These are phyloP conservation scores for Colletotrichum falcatum DNA, from an alignment of 2,329 filamentous ascomycete species.

Conservation along the genomic window DNA sequence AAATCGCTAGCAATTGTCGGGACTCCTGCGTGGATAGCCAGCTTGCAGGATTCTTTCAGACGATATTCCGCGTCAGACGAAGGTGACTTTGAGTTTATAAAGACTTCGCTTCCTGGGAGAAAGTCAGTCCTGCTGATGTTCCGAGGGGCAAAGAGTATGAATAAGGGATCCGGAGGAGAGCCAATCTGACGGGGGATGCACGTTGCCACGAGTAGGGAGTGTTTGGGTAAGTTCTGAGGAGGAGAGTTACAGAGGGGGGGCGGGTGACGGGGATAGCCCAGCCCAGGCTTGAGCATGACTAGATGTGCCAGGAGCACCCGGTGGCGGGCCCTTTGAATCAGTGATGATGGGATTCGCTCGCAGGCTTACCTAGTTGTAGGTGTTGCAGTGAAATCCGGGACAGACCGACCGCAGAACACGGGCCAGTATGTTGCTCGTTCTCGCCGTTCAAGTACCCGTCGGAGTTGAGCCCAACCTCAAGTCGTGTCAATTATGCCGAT, in stretches of 20 bases:
- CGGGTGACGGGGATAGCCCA: conserved; percentile 31
- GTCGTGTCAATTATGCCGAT: not conserved
- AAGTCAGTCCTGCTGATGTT: conserved; percentile 22
- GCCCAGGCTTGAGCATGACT: conserved; percentile 31
- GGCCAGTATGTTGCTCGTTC: conserved; percentile 40
- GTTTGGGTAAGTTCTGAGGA: conserved; percentile 29
- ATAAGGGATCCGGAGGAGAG: conserved; percentile 9
- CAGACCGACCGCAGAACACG: conserved; percentile 33
- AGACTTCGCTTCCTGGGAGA: conserved; percentile 21
- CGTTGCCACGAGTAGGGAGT: conserved; percentile 36
- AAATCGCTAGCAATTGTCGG: conserved; percentile 28
- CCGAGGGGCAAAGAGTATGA: conserved; percentile 26
- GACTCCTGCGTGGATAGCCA: conserved; percentile 36
- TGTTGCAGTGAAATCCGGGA: conserved; percentile 33
- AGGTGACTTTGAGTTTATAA: conserved; percentile 39
- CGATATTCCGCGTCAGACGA: conserved; percentile 34
- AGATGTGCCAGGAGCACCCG: conserved; percentile 37
- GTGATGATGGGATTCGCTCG: conserved; percentile 25
- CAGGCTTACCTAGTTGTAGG: conserved; percentile 40
- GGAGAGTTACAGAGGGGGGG: conserved; percentile 21
- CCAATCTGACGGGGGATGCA: conserved; percentile 14
- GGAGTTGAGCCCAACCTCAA: conserved; percentile 5
- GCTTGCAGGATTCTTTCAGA: conserved; percentile 30
- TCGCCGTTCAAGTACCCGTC: conserved; percentile 10
- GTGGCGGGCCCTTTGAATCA: conserved; percentile 37